Base-by-base conservation (phyloP, 345 rosid genomes). In the Populus tremula region DNA sequence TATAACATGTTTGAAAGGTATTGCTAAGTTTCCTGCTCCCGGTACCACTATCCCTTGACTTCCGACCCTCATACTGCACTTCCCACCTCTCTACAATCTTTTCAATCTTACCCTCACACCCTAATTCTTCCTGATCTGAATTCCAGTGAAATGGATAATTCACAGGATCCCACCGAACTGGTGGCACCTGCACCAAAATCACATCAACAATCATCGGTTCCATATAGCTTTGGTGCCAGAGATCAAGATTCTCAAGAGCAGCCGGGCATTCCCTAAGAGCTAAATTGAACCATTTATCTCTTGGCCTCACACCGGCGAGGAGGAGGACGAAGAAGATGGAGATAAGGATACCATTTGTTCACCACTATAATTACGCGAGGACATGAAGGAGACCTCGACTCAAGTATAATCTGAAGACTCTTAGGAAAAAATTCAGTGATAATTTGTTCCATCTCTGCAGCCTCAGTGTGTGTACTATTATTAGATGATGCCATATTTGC, bases 251-350 rank as follows among this genome's bases (percentile, higher is more conserved):
- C 87, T 93, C 99, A 11, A 89, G 84, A 0, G 96, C 93, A 10
- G 89, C 93, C 49, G 98, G 95, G 87, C 95, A 90, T 65, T 92
- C 98, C 86, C 93, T 84, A 9, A 96, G 96, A 10, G 98, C 98
- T 79, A 96, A 81, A 80, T 93, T 92, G 79, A 96, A 96, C 99
- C 98, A 92, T 82, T 89, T 90, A 81, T 96, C 98, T 29, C 99
- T 89, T 4, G 97, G 91, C 79, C 93, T 87, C 59, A 90, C 93
- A 67, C 96, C 1, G 94, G 89, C 4, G 98, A 93, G 6, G 85
- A 75, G 0, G 98, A 93, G 1, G 90, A 81, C 29, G 98, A 92
- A 0, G 98, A 91, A 21, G 94, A 89, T 20, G 97, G 97, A 17
- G 97, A 95, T 8, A 84, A 21, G 29, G 63, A 91, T 3, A 92